phyloP scores from a whole-genome alignment of 768 basidiomycete species.

The Calocybe gangraenosa region DNA sequence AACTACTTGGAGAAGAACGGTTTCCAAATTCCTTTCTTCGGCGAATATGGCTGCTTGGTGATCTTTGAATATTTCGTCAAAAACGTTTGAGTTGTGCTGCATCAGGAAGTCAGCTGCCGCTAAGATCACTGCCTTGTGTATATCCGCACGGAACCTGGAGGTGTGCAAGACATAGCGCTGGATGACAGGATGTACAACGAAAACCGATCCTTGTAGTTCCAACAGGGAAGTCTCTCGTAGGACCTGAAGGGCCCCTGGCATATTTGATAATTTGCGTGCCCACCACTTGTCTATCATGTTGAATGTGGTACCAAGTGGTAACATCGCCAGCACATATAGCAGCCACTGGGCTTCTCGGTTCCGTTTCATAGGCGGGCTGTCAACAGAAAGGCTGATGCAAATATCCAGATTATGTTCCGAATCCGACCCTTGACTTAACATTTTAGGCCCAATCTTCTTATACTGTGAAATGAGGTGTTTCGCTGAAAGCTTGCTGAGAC shows the following conservation, averaged over 20 bases:
- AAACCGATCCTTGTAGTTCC: not conserved
- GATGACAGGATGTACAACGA: conserved; percentile 18
- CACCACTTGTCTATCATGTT: conserved; percentile 12
- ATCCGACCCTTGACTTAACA: conserved; percentile 8
- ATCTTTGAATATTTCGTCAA: conserved; percentile 9
- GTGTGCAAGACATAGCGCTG: conserved; percentile 16
- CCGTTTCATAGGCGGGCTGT: conserved; percentile 3
- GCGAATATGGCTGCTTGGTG: not conserved
- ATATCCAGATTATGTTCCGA: conserved; percentile 6
- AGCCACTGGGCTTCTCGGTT: conserved; percentile 4
- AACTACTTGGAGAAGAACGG: conserved; percentile 12
- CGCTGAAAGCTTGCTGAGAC: not conserved
- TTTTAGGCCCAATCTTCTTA: not conserved
- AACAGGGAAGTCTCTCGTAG: conserved; percentile 8
- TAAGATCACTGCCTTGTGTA: conserved; percentile 8
- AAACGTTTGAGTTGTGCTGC: conserved; percentile 8
- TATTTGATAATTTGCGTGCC: conserved; percentile 4
- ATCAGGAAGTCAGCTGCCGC: conserved; percentile 13
- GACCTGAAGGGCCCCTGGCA: conserved; percentile 2
- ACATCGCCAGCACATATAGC: conserved; percentile 18
- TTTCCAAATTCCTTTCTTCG: not conserved
- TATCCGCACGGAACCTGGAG: conserved; percentile 2
- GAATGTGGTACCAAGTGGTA: conserved; percentile 20
- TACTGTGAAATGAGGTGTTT: conserved; percentile 3
- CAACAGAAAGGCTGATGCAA: conserved; percentile 8